Conservation (phyloP, 1,284 basidiomycete genomes). For the Tausonia pullulans region DNA sequence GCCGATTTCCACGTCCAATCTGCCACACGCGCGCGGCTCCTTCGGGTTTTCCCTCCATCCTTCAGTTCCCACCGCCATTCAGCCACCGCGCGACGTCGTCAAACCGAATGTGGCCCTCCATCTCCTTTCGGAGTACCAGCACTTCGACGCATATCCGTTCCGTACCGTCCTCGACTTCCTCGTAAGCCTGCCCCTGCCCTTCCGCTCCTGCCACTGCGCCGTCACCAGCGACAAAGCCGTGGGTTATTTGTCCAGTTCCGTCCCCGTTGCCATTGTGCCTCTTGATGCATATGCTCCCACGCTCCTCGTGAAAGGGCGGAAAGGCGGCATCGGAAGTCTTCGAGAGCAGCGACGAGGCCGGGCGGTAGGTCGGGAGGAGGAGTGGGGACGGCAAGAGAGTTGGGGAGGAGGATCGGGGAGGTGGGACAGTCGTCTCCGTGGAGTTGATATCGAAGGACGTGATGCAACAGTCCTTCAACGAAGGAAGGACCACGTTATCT, state of each 20-base stretch:
- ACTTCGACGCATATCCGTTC: constrained; percentile 16
- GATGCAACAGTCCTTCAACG: not conserved
- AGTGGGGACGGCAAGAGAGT: constrained; percentile 3
- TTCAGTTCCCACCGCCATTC: not conserved
- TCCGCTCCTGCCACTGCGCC: no score
- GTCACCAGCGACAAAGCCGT: not conserved
- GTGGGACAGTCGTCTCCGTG: not conserved
- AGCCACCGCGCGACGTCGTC: constrained; percentile 9
- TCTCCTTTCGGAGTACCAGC: constrained; percentile 14
- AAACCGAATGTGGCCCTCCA: constrained; percentile 9
- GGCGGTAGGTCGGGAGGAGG: constrained; percentile 8
- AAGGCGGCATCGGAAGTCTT: not conserved
- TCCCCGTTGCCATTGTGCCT: no score
- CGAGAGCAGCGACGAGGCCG: constrained; percentile 6
- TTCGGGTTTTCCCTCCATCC: not conserved
- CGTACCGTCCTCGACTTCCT: constrained; percentile 11
- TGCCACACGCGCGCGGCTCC: no score
- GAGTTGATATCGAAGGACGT: not conserved
- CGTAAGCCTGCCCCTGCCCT: not conserved
- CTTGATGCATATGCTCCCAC: no score
- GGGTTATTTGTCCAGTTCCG: not conserved
- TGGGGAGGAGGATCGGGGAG: not conserved
- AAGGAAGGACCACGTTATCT: not conserved
- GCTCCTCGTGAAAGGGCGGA: not conserved
- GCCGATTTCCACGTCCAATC: no score